These are phyloP conservation scores for Trichoderma atroviride DNA, from an alignment of 2,329 filamentous ascomycete genomes.

Conservation along the genomic window DNA sequence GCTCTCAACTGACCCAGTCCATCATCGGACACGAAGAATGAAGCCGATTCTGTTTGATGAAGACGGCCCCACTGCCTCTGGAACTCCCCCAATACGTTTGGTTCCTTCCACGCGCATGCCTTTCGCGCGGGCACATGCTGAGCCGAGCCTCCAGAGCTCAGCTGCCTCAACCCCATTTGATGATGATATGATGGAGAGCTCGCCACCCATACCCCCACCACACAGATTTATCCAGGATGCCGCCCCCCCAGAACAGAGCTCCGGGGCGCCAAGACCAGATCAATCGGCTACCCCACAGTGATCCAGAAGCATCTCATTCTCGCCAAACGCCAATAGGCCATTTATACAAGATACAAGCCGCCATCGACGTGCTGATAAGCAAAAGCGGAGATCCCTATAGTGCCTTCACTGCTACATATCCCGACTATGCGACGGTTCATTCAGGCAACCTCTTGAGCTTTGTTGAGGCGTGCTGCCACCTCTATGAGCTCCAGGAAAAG, in stretches of 20 bases:
- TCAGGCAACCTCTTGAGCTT: slow-evolving; percentile 46
- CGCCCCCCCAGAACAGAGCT: neutral
- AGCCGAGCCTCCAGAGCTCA: slow-evolving; percentile 37
- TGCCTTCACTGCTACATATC: slow-evolving; percentile 48
- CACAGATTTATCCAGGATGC: neutral
- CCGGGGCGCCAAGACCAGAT: neutral
- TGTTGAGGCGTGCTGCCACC: slow-evolving; percentile 48
- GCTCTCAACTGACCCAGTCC: neutral
- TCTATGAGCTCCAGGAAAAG: slow-evolving; percentile 44
- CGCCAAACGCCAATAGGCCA: neutral
- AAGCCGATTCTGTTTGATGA: slow-evolving; percentile 35
- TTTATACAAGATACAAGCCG: slow-evolving; percentile 30
- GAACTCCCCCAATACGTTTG: neutral
- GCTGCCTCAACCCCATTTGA: slow-evolving; percentile 35
- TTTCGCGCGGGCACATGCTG: slow-evolving; percentile 32
- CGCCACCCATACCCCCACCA: neutral
- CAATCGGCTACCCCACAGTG: neutral
- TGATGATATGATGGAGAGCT: neutral
- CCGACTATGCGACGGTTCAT: slow-evolving; percentile 46
- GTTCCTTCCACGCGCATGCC: slow-evolving; percentile 31
- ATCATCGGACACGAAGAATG: slow-evolving; percentile 31
- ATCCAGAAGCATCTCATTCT: neutral
- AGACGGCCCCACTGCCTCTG: slow-evolving; percentile 29
- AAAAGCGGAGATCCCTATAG: slow-evolving; percentile 38
- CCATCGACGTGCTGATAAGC: slow-evolving; percentile 11